These are phyloP conservation scores for Saccharomyces mikatae DNA, from an alignment of 805 yeast genomes.

Conservation along the genomic window DNA sequence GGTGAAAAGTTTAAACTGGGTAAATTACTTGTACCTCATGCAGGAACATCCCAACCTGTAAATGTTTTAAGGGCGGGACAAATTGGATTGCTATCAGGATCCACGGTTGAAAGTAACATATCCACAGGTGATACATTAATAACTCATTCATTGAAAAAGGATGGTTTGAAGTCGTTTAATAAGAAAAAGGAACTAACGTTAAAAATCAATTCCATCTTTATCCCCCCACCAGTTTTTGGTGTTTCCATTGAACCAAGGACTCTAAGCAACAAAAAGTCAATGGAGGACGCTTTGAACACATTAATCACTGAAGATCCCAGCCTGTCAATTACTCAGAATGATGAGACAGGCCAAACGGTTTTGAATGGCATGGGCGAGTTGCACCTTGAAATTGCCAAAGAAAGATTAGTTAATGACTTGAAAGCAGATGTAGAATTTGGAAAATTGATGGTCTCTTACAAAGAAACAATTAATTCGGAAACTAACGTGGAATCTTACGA, in stretches of 20 bases:
- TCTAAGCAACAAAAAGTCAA: slow-evolving; percentile 65
- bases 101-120: slow-evolving; percentile 44
- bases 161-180: slow-evolving; percentile 38
- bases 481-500: slow-evolving; percentile 7
- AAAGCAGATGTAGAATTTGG: slow-evolving; percentile 77
- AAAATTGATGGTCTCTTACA: slow-evolving; percentile 81
- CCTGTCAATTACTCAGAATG: slow-evolving; percentile 55
- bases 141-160: slow-evolving; percentile 47
- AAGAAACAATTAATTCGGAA: slow-evolving; percentile 47
- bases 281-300: slow-evolving; percentile 60
- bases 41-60: slow-evolving; percentile 74
- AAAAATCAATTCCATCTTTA: slow-evolving; percentile 61
- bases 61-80: slow-evolving; percentile 60
- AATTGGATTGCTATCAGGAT: slow-evolving; percentile 61
- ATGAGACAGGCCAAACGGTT: slow-evolving; percentile 87
- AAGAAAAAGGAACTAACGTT: slow-evolving; percentile 32
- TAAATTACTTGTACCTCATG: slow-evolving; percentile 76
- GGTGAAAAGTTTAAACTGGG: slow-evolving; percentile 59
- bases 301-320: slow-evolving; percentile 89
- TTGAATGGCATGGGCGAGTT: slow-evolving; percentile 97
- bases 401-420: slow-evolving; percentile 70
- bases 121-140: slow-evolving; percentile 88
- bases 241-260: slow-evolving; percentile 77
- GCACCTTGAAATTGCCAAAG: slow-evolving; percentile 81
- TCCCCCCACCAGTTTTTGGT: slow-evolving; percentile 91